These are phyloP conservation scores for Saccharomycopsis selenospora DNA, from an alignment of 805 yeast species.

Conservation along the genomic window DNA sequence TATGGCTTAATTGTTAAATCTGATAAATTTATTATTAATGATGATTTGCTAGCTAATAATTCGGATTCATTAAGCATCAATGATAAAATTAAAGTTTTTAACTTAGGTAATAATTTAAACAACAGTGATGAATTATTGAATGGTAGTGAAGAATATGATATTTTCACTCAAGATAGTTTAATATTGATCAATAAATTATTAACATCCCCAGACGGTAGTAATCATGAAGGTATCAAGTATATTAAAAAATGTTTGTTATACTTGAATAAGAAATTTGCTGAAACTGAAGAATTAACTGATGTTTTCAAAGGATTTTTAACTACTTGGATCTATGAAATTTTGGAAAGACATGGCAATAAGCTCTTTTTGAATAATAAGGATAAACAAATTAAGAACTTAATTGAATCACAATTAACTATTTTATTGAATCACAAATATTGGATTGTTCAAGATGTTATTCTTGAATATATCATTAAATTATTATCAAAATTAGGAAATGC, in stretches of 20 bases:
- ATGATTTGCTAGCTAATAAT: too few relatives aligned
- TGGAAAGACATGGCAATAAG: background rate
- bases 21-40: background rate
- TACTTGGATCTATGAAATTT: background rate
- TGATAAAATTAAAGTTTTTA: background rate
- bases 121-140: too few relatives aligned
- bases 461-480: conserved; percentile 36
- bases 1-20: background rate
- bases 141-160: conserved; percentile 3
- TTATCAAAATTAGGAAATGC: background rate
- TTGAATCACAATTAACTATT: conserved; percentile 63
- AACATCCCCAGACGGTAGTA: background rate
- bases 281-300: conserved; percentile 29
- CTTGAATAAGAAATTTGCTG: conserved; percentile 59
- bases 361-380: background rate
- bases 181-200: background rate
- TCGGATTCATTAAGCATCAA: background rate
- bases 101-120: too few relatives aligned
- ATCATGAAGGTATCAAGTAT: background rate
- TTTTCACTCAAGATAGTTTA: conserved; percentile 8
- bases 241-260: conserved; percentile 49
- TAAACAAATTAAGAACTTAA: conserved; percentile 31
- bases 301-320: conserved; percentile 5
- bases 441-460: conserved; percentile 34
- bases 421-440: conserved; percentile 40